These are phyloP conservation scores for Gnomoniopsis sp. DNA, from an alignment of 2,329 filamentous ascomycete species.

Conservation along the genomic window DNA sequence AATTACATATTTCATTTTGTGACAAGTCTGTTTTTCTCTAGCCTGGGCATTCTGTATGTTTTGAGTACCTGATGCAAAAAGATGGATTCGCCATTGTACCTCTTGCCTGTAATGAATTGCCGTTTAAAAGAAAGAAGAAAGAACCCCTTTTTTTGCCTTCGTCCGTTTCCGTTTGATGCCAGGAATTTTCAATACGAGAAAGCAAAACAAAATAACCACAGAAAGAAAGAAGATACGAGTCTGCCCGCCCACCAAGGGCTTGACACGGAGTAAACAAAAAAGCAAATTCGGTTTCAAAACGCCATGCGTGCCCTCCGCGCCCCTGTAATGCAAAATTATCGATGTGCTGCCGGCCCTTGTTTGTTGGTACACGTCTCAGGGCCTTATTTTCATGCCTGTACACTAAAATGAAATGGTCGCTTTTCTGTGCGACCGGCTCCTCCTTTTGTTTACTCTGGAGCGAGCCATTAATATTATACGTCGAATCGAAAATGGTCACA, in stretches of 20 bases:
- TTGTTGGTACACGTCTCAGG: too few species aligned
- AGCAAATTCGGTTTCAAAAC: neutral
- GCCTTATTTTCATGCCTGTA: too few species aligned
- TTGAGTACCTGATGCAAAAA: too few species aligned
- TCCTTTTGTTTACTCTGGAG: neutral
- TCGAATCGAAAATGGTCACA: conserved; percentile 10
- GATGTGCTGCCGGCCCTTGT: too few species aligned
- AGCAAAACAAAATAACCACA: neutral
- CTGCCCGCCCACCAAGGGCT: neutral
- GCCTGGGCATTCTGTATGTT: too few species aligned
- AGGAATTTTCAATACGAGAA: neutral
- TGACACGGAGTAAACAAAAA: neutral
- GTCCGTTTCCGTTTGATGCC: conserved; percentile 17
- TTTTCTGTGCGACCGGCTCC: too few species aligned
- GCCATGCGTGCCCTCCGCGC: too few species aligned
- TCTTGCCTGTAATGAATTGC: too few species aligned
- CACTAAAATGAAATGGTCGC: too few species aligned
- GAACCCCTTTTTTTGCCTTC: conserved; percentile 33
- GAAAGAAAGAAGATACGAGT: neutral
- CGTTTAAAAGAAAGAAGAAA: too few species aligned
- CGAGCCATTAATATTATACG: conserved; percentile 16
- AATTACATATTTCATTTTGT: neutral
- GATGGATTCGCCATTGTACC: too few species aligned
- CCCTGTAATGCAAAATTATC: too few species aligned
- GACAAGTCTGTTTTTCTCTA: neutral